These are phyloP conservation scores for Syzygium jambos DNA, from an alignment of 345 rosid genomes.

Conservation along the genomic window DNA sequence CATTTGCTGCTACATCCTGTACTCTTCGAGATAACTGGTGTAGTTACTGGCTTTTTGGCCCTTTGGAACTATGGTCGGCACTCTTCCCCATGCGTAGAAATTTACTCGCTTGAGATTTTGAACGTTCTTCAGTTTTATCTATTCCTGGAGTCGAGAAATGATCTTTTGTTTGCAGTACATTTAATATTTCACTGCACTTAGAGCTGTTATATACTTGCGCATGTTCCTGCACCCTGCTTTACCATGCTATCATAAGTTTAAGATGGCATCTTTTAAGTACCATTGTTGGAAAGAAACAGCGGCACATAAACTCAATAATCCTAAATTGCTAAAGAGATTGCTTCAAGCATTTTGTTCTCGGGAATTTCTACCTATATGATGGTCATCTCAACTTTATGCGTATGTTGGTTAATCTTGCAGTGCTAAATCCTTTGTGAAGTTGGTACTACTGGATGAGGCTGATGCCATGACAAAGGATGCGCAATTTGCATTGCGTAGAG, in stretches of 20 bases:
- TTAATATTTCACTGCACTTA: not conserved
- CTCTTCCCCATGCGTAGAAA: not conserved
- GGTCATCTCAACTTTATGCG: not conserved
- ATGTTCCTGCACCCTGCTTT: not conserved
- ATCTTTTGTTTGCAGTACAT: not conserved
- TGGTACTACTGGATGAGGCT: conserved; percentile 90
- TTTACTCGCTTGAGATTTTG: not conserved
- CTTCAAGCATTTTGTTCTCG: not conserved
- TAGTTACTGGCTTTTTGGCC: not conserved
- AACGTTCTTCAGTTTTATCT: not conserved
- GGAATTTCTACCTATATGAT: not conserved
- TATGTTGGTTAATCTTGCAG: conserved; percentile 19
- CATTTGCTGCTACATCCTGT: not conserved
- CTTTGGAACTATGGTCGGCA: not conserved
- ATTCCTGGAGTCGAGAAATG: not conserved
- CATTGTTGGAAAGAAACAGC: not conserved
- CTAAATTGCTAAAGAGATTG: not conserved
- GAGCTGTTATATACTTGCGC: not conserved
- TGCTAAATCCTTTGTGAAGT: conserved; percentile 63
- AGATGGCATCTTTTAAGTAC: not conserved
- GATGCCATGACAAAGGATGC: conserved; percentile 99
- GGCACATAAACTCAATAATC: not conserved
- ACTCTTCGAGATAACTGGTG: not conserved
- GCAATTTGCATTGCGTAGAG: conserved; percentile 96
- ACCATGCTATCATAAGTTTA: not conserved